Base-by-base conservation (phyloP, 2,329 filamentous ascomycete genomes). In the Rutstroemia sydowiana region DNA sequence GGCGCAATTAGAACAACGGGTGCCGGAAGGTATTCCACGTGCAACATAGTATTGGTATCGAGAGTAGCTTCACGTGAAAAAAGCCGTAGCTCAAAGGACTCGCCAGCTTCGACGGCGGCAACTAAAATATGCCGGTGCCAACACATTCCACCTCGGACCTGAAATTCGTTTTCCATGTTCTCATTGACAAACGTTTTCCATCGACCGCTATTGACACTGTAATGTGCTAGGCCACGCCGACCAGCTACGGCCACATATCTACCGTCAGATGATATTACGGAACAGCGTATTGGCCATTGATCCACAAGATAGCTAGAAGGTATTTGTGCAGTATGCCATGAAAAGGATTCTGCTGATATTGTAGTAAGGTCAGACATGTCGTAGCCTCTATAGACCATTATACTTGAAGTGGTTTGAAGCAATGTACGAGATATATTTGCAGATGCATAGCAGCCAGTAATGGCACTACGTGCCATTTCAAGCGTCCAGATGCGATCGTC, bases 41-140 rank as follows among this genome's bases (percentile, higher is more conserved):
- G 85, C 63, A 95, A 76, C 23, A 88, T 75, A 18, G 85, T 82
- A 11, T 81, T 79, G 59, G 78, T 82, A 60, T 90, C 87, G 16
- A 98, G 77, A 10, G 84, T 74, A 23, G 85, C 77, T 67, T 98
- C 93, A 52, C 95, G 82, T 1, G 92, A 95, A 68, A 92, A 97
- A 14, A 98, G 76, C n/a, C 93, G 87, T 45, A 98, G 71, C 72
- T 95, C 87, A 62, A 90, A 90, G 20, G 83, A 83, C 59, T 84
- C 80, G 59, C 87, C 87, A 49, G 82, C 84, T 68, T 98, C 93
- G n/a, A 96, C 85, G 3, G 92, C 90, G 36, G 90, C 91, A 51
- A 97, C 88, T 16, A 98, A 75, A 30, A 97, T 87, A 69, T 98
- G 92, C 59, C 95, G 90, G 66, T 95, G 91, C 93, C 93, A 98